A percentile compares a stretch with the other conserved stretches of the same genome.
These are phyloP conservation scores for Neoscytalidium dimidiatum DNA, from an alignment of 2,329 filamentous ascomycete species.

Conservation along the genomic window DNA sequence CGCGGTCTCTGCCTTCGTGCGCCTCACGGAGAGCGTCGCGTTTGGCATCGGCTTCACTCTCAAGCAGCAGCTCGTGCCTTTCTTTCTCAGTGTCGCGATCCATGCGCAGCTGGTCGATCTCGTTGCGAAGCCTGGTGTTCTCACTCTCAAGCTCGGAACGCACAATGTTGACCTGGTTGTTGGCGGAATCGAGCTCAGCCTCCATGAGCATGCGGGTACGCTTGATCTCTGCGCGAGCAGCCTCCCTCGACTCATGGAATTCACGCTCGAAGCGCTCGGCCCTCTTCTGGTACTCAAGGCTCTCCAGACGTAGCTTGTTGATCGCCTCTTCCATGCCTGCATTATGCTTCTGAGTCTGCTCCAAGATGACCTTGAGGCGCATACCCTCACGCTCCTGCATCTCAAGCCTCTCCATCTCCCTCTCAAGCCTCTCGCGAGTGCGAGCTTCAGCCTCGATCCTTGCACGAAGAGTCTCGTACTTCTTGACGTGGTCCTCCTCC, in stretches of 20 bases:
- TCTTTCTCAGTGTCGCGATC: conserved; percentile 81
- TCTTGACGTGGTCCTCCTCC: conserved; percentile 58
- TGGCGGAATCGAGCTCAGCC: conserved; percentile 78
- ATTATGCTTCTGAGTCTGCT: conserved; percentile 57
- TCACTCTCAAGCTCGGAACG: conserved; percentile 82
- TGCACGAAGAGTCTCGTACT: conserved; percentile 56
- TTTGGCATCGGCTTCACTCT: conserved; percentile 74
- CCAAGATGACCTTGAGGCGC: conserved; percentile 75
- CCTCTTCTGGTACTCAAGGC: conserved; percentile 70
- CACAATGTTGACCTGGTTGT: conserved; percentile 81
- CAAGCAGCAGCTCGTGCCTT: conserved; percentile 79
- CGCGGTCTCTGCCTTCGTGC: conserved; percentile 53
- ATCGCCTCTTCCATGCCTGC: conserved; percentile 66
- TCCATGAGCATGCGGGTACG: conserved; percentile 78
- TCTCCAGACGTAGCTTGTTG: conserved; percentile 61
- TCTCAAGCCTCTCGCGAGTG: conserved; percentile 47
- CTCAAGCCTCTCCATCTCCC: conserved; percentile 48
- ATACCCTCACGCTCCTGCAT: conserved; percentile 71
- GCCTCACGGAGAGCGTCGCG: conserved; percentile 59
- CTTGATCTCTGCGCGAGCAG: conserved; percentile 76
- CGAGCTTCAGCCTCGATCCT: conserved; percentile 50
- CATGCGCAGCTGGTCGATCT: conserved; percentile 75
- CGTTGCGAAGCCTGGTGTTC: conserved; percentile 68
- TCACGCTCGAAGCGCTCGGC: conserved; percentile 75
- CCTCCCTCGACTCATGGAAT: conserved; percentile 80